A percentile compares a stretch with the other conserved stretches of the same genome.
phyloP scores from a whole-genome alignment of 768 basidiomycete species.

The Lactarius sanguifluus region DNA sequence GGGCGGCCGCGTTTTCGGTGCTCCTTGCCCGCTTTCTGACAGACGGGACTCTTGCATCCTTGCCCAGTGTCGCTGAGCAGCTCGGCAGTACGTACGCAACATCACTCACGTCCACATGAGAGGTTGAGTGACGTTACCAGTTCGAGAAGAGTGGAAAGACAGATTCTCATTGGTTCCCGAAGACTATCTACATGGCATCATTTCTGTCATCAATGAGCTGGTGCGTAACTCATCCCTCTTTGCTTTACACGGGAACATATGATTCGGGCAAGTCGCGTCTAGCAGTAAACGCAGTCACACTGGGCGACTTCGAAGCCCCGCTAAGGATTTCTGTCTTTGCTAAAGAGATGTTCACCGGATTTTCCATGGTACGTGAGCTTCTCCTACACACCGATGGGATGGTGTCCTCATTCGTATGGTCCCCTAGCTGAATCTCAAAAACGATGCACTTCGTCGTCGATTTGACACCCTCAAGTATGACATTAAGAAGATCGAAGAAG shows the following conservation, averaged over 20 bases:
- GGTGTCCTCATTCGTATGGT: background rate
- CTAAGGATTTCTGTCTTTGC: constrained; percentile 76
- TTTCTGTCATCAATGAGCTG: constrained; percentile 76
- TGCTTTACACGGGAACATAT: no score
- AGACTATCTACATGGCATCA: constrained; percentile 81
- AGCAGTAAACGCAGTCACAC: constrained; percentile 78
- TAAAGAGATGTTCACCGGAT: constrained; percentile 80
- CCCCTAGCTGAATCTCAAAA: constrained; percentile 74
- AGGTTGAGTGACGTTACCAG: background rate
- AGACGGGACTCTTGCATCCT: constrained; percentile 55
- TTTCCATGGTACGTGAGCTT: constrained; percentile 63
- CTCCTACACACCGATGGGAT: no score
- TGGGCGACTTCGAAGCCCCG: constrained; percentile 78
- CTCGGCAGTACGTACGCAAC: constrained; percentile 61
- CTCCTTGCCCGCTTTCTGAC: constrained; percentile 66
- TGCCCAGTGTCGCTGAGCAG: constrained; percentile 49
- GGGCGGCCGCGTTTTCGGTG: constrained; percentile 64
- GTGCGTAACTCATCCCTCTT: constrained; percentile 42
- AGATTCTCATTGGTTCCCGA: constrained; percentile 63
- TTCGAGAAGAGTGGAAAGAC: constrained; percentile 62
- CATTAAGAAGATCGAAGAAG: constrained; percentile 88
- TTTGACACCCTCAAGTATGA: constrained; percentile 86
- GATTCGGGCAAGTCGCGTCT: constrained; percentile 60
- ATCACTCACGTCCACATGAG: background rate
- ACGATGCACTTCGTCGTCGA: constrained; percentile 68